phyloP scores from a whole-genome alignment of 306 rosid genomes.

The Acacia acuminata region DNA sequence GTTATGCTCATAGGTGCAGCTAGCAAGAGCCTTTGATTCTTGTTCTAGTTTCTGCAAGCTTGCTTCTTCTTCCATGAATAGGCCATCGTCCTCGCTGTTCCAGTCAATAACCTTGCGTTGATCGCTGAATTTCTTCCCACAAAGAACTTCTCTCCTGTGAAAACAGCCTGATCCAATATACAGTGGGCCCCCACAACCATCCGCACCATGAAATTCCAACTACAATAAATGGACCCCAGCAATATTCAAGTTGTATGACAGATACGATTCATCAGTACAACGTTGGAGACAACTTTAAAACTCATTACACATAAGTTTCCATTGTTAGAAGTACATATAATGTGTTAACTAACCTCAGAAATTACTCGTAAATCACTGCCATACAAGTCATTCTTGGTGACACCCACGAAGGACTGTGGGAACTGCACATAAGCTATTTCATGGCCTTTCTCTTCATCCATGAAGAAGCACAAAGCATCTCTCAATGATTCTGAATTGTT shows the following conservation, averaged over 20 bases:
- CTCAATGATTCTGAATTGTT: constrained; percentile 67
- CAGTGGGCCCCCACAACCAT: constrained; percentile 70
- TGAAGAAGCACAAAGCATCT: constrained; percentile 75
- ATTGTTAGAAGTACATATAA: not conserved
- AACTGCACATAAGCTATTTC: constrained; percentile 77
- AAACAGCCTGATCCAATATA: constrained; percentile 81
- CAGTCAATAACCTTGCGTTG: constrained; percentile 34
- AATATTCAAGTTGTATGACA: not conserved
- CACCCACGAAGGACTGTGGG: constrained; percentile 59
- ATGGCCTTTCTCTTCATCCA: constrained; percentile 76
- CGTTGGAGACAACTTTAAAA: no score
- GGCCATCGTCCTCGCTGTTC: constrained; percentile 29
- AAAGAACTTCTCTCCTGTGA: constrained; percentile 68
- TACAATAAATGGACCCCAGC: constrained; percentile 12
- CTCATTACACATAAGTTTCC: not conserved
- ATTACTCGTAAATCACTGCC: constrained; percentile 28
- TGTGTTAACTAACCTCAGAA: constrained; percentile 41
- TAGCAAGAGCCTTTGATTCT: constrained; percentile 58
- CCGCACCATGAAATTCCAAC: constrained; percentile 71
- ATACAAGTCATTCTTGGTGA: constrained; percentile 70
- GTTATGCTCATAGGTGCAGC: constrained; percentile 65
- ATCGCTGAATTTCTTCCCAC: constrained; percentile 54
- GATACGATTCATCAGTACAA: not conserved
- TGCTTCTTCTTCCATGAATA: constrained; percentile 30
- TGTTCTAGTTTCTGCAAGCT: constrained; percentile 45